Base-by-base conservation (phyloP, 257 asterid species). In the Salvia hispanica region DNA sequence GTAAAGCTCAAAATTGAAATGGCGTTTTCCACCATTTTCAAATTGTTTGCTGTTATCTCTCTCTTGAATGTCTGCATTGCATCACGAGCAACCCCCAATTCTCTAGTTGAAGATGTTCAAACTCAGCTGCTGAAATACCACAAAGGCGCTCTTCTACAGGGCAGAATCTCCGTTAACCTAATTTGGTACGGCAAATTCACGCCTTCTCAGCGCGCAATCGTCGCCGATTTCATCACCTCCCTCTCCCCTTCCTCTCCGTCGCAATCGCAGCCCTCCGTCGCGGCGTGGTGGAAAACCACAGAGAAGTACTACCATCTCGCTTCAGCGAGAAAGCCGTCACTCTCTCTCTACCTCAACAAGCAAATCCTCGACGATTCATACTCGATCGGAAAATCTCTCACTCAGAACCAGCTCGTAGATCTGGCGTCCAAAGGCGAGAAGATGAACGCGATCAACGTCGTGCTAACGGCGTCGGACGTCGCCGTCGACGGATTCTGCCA, bases 181-280 rank as follows among this genome's bases (percentile, higher is more conserved):
- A 83, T 89, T 0, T 89, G 90, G 92, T 89, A 89, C 72, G 95
- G 96, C 9, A 81, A 83, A 6, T 86, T 86, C 84, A 82, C 77
- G 43, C 85, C 96, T 0, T 66, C 91, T 46, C 95, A 90, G 42
- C 81, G 80, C 61, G 83, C 93, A 3, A 79, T 90, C 31, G 72
- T 90, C 46, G 62, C 91, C 9, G 95, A 87, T 64, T 89, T 87
- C 87, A 67, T 89, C 39, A 61, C 84, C 43, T 90, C 95, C 0
- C 75, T 90, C 6, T 76, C 88, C 0, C 42, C 84, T 0, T 44
- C 75, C 0, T 2, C 72, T 4, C 54, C 81, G 2, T 3, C 81
- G 9, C 64, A 69, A 14, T 14, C 4, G 73, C 83, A 74, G 48
- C 93, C 93, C 5, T 85, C 94, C 0, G 91, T 87, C 13, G 82